These are phyloP conservation scores for Protomyces inouyei DNA, from an alignment of 1,139 yeast genomes.

Conservation along the genomic window DNA sequence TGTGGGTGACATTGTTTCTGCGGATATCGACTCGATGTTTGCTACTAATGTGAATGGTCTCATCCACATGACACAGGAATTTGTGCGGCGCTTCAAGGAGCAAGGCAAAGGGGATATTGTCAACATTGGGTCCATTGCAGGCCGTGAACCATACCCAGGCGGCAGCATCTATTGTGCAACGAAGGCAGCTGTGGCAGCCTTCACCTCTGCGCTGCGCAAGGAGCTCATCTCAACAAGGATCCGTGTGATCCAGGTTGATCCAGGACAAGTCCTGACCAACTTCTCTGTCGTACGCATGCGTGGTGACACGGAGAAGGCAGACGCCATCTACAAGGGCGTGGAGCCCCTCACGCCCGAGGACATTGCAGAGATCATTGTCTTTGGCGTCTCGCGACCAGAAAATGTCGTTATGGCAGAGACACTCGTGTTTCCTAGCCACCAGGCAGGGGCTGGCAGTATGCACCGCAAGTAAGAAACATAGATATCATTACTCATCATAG, in stretches of 20 bases:
- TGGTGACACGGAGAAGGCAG: conserved; percentile 66
- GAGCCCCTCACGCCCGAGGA: conserved; percentile 72
- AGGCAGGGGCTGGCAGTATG: conserved; percentile 26
- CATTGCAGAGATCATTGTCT: conserved; percentile 75
- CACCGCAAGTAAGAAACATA: conserved; percentile 2
- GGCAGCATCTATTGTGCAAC: conserved; percentile 74
- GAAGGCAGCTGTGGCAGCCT: conserved; percentile 74
- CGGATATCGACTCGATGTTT: conserved; percentile 58
- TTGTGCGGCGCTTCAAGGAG: conserved; percentile 53
- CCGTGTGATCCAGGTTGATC: conserved; percentile 75
- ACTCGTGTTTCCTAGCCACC: conserved; percentile 26
- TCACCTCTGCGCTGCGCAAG: conserved; percentile 69
- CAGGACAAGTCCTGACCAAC: conserved; percentile 86
- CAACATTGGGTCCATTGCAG: conserved; percentile 82
- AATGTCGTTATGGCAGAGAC: conserved; percentile 30
- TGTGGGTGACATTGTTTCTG: conserved; percentile 54
- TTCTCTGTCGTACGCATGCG: conserved; percentile 54
- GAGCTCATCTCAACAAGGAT: conserved; percentile 62
- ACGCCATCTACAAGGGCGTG: conserved; percentile 64
- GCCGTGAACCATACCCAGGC: conserved; percentile 77
- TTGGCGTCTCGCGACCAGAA: conserved; percentile 44
- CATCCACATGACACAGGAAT: conserved; percentile 62
- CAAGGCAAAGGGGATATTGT: conserved; percentile 70
- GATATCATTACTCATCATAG: neutral
- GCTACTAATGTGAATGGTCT: conserved; percentile 70